Evolutionary conservation across 257 asterid genomes (phyloP).

Genomic region (Lavandula angustifolia): DNA sequence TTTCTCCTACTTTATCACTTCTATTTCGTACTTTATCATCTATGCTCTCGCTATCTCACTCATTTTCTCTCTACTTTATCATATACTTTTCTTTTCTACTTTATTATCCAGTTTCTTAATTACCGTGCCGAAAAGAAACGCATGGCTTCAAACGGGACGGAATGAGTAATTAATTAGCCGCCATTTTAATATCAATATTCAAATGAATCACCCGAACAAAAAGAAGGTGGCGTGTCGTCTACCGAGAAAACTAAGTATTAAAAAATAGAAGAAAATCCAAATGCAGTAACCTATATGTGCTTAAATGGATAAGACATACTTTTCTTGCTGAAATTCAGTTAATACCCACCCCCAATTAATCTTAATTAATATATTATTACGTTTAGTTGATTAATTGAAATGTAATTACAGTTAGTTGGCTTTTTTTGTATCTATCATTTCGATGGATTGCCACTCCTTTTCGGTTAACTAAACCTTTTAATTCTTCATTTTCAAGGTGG

Average conservation of each 20-base stretch:
- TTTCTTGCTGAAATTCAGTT: constrained; percentile 55
- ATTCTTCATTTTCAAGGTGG: constrained; percentile 45
- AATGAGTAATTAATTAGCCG: constrained; percentile 26
- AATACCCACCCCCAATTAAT: constrained; percentile 48
- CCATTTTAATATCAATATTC: constrained; percentile 19
- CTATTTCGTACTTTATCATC: no score
- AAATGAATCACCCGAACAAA: constrained; percentile 12
- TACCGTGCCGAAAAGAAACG: no score
- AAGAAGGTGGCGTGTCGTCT: constrained; percentile 43
- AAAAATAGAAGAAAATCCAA: constrained; percentile 21
- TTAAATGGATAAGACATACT: constrained; percentile 30
- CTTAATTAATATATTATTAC: constrained; percentile 26
- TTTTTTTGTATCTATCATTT: constrained; percentile 45
- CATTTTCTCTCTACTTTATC: no score
- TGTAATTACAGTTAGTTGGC: constrained; percentile 62
- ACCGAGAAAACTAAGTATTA: constrained; percentile 24
- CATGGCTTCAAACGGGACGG: no score
- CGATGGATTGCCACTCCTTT: constrained; percentile 54
- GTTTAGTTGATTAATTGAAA: constrained; percentile 21
- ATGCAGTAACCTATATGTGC: constrained; percentile 51
- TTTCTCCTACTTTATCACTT: no score
- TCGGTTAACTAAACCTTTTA: constrained; percentile 41
- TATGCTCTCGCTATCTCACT: no score
- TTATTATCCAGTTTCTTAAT: no score
- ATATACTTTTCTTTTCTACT: no score